Evolutionary conservation across 352 stramenopile species (phyloP).

Genomic region (Peronospora belbahrii): DNA sequence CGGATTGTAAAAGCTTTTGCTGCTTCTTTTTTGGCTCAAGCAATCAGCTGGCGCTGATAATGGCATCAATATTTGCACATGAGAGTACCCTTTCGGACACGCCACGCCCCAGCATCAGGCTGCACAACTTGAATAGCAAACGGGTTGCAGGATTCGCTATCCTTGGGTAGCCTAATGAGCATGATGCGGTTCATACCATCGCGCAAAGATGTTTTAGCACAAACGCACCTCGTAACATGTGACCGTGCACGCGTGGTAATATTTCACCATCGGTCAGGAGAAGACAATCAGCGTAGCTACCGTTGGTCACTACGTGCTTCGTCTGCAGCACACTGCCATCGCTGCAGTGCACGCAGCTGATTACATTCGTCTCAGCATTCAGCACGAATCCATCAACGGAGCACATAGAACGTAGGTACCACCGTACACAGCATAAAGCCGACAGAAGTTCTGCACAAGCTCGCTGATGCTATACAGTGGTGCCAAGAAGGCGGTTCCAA

Average conservation of each 20-base stretch:
- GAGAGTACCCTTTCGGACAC: conserved; percentile 47
- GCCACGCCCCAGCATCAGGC: conserved; percentile 57
- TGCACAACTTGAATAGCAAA: conserved; percentile 68
- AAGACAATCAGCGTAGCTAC: conserved; percentile 36
- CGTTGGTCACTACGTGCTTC: conserved; percentile 56
- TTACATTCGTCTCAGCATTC: conserved; percentile 21
- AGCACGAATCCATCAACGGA: conserved; percentile 53
- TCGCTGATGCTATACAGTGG: conserved; percentile 83
- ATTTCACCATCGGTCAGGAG: conserved; percentile 1
- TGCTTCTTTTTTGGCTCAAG: conserved; percentile 30
- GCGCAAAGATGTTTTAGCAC: conserved; percentile 39
- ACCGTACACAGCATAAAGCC: conserved; percentile 78
- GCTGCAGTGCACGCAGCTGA: conserved; percentile 33
- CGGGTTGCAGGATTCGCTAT: conserved; percentile 41
- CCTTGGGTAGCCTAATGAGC: conserved; percentile 57
- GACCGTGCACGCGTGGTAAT: conserved; percentile 16
- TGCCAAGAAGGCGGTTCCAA: conserved; percentile 80
- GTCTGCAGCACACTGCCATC: conserved; percentile 36
- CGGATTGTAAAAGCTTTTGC: conserved; percentile 25
- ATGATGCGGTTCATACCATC: conserved; percentile 42
- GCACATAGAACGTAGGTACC: conserved; percentile 79
- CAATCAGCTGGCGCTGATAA: conserved; percentile 38
- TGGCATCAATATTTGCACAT: conserved; percentile 61
- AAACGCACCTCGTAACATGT: conserved; percentile 54
- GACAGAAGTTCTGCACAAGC: conserved; percentile 84